Evolutionary conservation across 768 basidiomycete genomes (phyloP).

Genomic region (Pholiota conissans): DNA sequence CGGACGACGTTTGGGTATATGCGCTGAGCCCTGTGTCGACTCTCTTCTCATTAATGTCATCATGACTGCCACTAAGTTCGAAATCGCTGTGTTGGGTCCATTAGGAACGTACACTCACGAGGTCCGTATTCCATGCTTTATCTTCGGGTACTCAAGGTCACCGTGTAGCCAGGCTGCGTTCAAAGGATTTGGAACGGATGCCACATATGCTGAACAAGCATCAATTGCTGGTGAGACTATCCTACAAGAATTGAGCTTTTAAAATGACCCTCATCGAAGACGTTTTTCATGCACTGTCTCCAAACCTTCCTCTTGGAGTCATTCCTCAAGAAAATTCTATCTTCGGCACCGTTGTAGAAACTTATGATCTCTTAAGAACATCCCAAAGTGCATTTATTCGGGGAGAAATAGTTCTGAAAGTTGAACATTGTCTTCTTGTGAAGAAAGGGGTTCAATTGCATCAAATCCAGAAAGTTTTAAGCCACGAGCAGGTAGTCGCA

Average conservation of each 20-base stretch:
- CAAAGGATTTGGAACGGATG: conserved; percentile 32
- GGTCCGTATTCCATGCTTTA: conserved; percentile 20
- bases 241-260: background rate
- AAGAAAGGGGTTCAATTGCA: conserved; percentile 54
- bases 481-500: conserved; percentile 84
- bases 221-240: conserved; percentile 34
- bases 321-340: conserved; percentile 82
- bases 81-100: conserved; percentile 64
- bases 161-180: conserved; percentile 36
- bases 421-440: conserved; percentile 73
- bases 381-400: conserved; percentile 50
- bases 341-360: conserved; percentile 72
- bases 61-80: conserved; percentile 16
- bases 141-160: background rate
- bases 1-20: too few relatives aligned
- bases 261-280: conserved; percentile 35
- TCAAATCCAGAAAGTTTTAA: conserved; percentile 60
- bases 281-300: conserved; percentile 54
- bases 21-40: background rate
- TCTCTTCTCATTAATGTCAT: background rate
- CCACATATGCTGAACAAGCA: conserved; percentile 31
- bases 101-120: conserved; percentile 72
- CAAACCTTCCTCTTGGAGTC: conserved; percentile 52
- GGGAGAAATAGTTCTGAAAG: conserved; percentile 57
- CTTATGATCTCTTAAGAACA: conserved; percentile 64